Conservation (phyloP, 169 alveolate genomes). For the Plasmodium gonderi region DNA sequence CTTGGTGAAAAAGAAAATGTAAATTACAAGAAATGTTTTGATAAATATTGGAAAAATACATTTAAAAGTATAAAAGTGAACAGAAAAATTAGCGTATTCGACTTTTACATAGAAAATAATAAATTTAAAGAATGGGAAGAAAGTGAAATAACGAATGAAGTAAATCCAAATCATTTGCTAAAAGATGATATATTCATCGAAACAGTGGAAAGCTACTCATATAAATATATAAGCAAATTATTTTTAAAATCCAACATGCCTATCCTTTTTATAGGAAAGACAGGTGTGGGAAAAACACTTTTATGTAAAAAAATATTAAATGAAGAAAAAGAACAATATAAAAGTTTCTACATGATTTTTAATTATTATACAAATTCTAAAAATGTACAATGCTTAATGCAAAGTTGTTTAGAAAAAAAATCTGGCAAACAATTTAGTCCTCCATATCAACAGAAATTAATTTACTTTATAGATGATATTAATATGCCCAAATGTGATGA, state of each 20-base stretch:
- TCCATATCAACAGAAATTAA: slow-evolving; percentile 92
- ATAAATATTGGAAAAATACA: slow-evolving; percentile 95
- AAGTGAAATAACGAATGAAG: slow-evolving; percentile 22
- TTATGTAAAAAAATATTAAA: slow-evolving; percentile 94
- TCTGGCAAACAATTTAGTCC: slow-evolving; percentile 97
- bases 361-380: slow-evolving; percentile 79
- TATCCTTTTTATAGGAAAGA: slow-evolving; percentile 53
- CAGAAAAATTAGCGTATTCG: slow-evolving; percentile 95
- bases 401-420: slow-evolving; percentile 92
- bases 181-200: slow-evolving; percentile 50
- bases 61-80: slow-evolving; percentile 96
- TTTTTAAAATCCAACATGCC: slow-evolving; percentile 57
- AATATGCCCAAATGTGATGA: slow-evolving; percentile 97
- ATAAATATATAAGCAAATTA: slow-evolving; percentile 51
- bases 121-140: slow-evolving; percentile 90
- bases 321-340: slow-evolving; percentile 91
- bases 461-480: slow-evolving; percentile 96
- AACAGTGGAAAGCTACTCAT: slow-evolving; percentile 55
- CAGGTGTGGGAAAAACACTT: slow-evolving; percentile 89
- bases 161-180: background rate
- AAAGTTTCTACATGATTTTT: slow-evolving; percentile 86
- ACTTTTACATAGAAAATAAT: slow-evolving; percentile 92
- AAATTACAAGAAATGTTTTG: slow-evolving; percentile 93
- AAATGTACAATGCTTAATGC: slow-evolving; percentile 83
- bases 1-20: slow-evolving; percentile 95